Base-by-base conservation (phyloP, 2,329 filamentous ascomycete species). In the Aspergillus flavus region DNA sequence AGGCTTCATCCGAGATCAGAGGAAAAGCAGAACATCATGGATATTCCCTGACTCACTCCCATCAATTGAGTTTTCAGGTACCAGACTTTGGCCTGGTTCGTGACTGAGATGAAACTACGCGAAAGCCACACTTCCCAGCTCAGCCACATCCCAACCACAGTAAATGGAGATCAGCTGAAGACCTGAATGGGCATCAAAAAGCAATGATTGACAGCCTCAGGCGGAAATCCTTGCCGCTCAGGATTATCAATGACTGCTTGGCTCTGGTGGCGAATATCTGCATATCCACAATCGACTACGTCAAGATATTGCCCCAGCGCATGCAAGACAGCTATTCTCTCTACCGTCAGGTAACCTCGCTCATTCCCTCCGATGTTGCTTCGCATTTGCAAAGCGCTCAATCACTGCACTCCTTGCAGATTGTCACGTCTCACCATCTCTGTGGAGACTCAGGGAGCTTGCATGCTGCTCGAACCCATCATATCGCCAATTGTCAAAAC, bases 111-210 rank as follows among this genome's bases (percentile, higher is more conserved):
- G n/a, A 36, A 36, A 45, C 46, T 59, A 10, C 28, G 23, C 14
- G 16, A 48, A 59, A 66, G 64, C 64, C 64, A 66, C 59, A 57
- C 28, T 16, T n/a, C 28, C 54, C 62, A 64, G 62, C 62, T 62
- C 59, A 62, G 58, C 64, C 59, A 59, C 60, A 59, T 12, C 64
- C 57, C 54, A 57, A 59, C 60, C 41, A 46, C 52, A 43, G 30
- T 14, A 39, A 28, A 41, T 7, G 23, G 30, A 28, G 57, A 48
- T 43, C 45, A 59, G 34, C 55, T 46, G 55, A 57, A 57, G 11
- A 34, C 32, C 3, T 34, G 32, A 34, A 34, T 34, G 11, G 9
- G 23, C 9, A 45, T 14, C 23, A 36, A 61, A 61, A 58, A 61
- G 34, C 57, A 64, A 48, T 11, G 16, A 6, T n/a, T 34, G 16